These are phyloP conservation scores for Pichia sp. DNA, from an alignment of 1,139 yeast species.

Conservation along the genomic window DNA sequence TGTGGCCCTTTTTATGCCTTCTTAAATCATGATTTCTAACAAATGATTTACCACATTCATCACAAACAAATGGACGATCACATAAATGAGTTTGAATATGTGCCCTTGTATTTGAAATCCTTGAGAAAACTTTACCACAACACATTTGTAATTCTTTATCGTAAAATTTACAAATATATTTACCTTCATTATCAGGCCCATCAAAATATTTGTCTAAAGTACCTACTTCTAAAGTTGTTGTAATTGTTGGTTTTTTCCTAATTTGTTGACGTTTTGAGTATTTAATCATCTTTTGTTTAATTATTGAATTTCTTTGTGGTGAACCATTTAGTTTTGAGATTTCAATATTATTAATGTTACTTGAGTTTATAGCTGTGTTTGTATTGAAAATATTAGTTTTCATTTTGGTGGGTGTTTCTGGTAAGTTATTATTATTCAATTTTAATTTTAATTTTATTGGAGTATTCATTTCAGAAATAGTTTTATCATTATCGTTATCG, in stretches of 20 bases:
- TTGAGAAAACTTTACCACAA: slow-evolving; percentile 79
- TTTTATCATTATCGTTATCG: slow-evolving; percentile 15
- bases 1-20: slow-evolving; percentile 85
- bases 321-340: slow-evolving; percentile 34
- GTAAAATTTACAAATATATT: slow-evolving; percentile 67
- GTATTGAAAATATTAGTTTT: slow-evolving; percentile 18
- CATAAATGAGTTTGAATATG: slow-evolving; percentile 96
- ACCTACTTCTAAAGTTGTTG: slow-evolving; percentile 83
- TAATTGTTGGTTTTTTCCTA: slow-evolving; percentile 44
- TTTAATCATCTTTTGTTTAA: slow-evolving; percentile 28
- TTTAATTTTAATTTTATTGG: slow-evolving; percentile 25
- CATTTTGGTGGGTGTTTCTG: slow-evolving; percentile 32
- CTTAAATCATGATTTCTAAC: slow-evolving; percentile 90
- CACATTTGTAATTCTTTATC: slow-evolving; percentile 25
- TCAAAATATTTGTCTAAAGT: slow-evolving; percentile 76
- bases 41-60: slow-evolving; percentile 53
- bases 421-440: slow-evolving; percentile 8
- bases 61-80: slow-evolving; percentile 81
- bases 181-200: slow-evolving; percentile 62
- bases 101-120: slow-evolving; percentile 91
- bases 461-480: slow-evolving; percentile 18
- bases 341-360: not conserved
- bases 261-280: slow-evolving; percentile 29
- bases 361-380: slow-evolving; percentile 22
- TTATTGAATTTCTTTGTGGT: slow-evolving; percentile 32